phyloP scores from a whole-genome alignment of 139 green algal species.

The Volvox africanus region DNA sequence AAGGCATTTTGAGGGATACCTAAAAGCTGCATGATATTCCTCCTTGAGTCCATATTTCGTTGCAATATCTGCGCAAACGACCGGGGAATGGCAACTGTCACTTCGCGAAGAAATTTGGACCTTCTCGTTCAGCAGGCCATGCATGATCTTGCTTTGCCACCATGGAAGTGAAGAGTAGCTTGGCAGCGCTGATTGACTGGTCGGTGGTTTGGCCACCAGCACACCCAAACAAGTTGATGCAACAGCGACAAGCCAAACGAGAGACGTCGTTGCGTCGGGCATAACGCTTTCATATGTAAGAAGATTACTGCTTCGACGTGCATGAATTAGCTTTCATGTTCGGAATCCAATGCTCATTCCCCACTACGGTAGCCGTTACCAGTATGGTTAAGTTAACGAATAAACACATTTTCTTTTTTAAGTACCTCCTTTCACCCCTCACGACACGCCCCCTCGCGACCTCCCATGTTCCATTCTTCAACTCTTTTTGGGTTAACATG shows the following conservation, averaged over 20 bases:
- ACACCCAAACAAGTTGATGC: slow-evolving; percentile 16
- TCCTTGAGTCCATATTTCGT: neutral
- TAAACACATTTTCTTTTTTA: too few species aligned
- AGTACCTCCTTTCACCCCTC: too few species aligned
- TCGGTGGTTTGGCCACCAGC: neutral
- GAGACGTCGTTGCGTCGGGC: slow-evolving; percentile 6
- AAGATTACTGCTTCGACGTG: too few species aligned
- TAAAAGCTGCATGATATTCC: neutral
- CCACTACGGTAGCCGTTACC: too few species aligned
- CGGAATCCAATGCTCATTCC: too few species aligned
- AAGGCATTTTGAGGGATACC: slow-evolving; percentile 2
- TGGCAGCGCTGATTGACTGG: neutral
- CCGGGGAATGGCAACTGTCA: too few species aligned
- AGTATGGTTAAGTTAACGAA: too few species aligned
- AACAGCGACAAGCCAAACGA: slow-evolving; percentile 1
- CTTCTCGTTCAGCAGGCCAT: neutral
- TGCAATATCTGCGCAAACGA: neutral
- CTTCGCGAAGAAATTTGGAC: too few species aligned
- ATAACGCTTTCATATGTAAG: neutral
- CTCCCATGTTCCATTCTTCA: too few species aligned
- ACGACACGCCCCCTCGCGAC: too few species aligned
- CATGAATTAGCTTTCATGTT: too few species aligned
- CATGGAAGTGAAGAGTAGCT: neutral
- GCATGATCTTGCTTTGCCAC: slow-evolving; percentile 21
- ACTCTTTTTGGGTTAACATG: too few species aligned